A percentile compares a stretch with the other conserved stretches of the same genome.
Conservation (phyloP, 768 basidiomycete genomes). For the Nevesoporus exiguus region DNA sequence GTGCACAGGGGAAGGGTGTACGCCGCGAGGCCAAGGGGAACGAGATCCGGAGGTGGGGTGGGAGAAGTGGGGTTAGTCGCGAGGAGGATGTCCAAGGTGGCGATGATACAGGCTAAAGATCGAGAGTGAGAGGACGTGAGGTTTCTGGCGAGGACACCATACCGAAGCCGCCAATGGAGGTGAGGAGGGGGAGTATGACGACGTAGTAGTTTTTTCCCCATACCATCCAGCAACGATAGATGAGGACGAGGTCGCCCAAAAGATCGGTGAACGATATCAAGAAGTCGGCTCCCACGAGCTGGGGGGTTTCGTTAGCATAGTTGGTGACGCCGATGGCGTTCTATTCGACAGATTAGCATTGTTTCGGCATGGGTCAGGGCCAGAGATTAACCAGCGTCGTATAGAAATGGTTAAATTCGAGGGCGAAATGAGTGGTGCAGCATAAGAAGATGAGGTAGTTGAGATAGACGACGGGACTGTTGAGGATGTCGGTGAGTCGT, state of each 20-base stretch:
- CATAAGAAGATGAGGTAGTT: constrained; percentile 32
- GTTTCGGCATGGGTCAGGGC: not conserved
- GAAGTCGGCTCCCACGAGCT: constrained; percentile 34
- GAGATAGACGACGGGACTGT: constrained; percentile 27
- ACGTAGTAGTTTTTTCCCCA: constrained; percentile 36
- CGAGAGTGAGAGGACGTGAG: not conserved
- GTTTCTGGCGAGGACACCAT: constrained; percentile 3
- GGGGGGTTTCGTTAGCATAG: constrained; percentile 31
- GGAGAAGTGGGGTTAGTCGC: constrained; percentile 28
- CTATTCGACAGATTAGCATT: constrained; percentile 13
- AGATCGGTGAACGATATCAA: constrained; percentile 37
- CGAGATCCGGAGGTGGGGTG: constrained; percentile 33
- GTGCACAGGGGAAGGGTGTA: constrained; percentile 40
- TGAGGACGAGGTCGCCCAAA: constrained; percentile 33
- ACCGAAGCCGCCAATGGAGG: constrained; percentile 36
- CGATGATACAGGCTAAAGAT: constrained; percentile 30
- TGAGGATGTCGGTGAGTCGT: constrained; percentile 7
- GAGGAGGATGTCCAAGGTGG: constrained; percentile 28
- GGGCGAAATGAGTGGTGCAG: constrained; percentile 31
- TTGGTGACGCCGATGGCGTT: constrained; percentile 22
- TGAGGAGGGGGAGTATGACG: constrained; percentile 33
- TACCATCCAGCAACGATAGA: constrained; percentile 43
- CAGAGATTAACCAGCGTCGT: constrained; percentile 28
- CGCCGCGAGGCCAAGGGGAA: constrained; percentile 35
- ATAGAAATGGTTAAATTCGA: constrained; percentile 37